Base-by-base conservation (phyloP, 164 flowering plant species). In the Saururus chinensis region DNA sequence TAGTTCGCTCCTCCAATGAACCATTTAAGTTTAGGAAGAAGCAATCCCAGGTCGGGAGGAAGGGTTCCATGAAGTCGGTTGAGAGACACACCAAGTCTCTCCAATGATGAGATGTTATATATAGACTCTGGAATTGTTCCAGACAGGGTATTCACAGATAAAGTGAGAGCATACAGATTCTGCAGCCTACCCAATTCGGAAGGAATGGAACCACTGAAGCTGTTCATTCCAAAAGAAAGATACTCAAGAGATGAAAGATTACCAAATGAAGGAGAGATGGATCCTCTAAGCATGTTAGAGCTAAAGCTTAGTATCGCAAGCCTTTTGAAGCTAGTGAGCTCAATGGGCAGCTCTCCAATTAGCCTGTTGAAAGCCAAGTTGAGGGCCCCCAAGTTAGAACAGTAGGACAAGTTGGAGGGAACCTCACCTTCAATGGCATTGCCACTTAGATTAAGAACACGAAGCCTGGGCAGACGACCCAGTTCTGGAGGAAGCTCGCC, bases 201-300 rank as follows among this genome's bases (percentile, higher is more conserved):
- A n/a, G n/a, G n/a, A n/a, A n/a, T n/a, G n/a, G n/a, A n/a, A n/a
- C n/a, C n/a, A n/a, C n/a, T n/a, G n/a, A n/a, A n/a, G 9, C n/a
- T n/a, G n/a, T n/a, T n/a, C n/a, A n/a, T n/a, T n/a, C n/a, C n/a
- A n/a, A n/a, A n/a, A n/a, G n/a, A n/a, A n/a, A n/a, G n/a, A n/a
- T n/a, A n/a, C n/a, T n/a, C n/a, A 8, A 62, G 59, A 12, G 58
- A 57, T 14, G 72, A 59, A 21, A 73, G 56, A n/a, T 55, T 54
- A 24, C 70, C 64, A 22, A 65, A 23, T 40, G 60, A 66, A 37
- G 64, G 10, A n/a, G 82, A 78, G 52, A 79, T 68, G 11, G 4
- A 25, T 54, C 78, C 80, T 0, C 68, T 63, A 9, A 79, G 66
- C 25, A 23, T 52, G 63, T 76, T 76, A 0, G 12, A 23, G 1